Conservation (phyloP, 139 green algal species). For the Volvox africanus region DNA sequence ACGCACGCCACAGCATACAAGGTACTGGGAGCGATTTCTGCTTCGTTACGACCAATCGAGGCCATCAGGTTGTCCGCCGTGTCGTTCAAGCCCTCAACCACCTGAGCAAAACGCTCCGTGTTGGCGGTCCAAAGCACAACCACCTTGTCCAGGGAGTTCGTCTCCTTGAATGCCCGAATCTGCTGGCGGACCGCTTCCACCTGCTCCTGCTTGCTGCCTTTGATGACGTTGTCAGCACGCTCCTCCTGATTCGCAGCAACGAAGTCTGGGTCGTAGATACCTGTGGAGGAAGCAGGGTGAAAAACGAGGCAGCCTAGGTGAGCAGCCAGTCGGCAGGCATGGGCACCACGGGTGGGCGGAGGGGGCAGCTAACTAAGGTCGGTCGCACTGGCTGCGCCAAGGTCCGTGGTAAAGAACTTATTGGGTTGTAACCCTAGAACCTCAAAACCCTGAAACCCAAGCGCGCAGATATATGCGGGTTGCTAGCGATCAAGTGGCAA, state of each 20-base stretch:
- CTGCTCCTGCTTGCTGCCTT: slow-evolving; percentile 91
- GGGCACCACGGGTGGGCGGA: too few species aligned
- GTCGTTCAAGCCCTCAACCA: slow-evolving; percentile 95
- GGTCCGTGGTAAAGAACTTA: too few species aligned
- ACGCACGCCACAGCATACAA: slow-evolving; percentile 95
- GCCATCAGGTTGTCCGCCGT: slow-evolving; percentile 93
- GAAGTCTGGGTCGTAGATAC: slow-evolving; percentile 97
- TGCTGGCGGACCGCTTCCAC: slow-evolving; percentile 89
- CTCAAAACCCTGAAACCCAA: too few species aligned
- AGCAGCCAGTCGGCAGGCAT: too few species aligned
- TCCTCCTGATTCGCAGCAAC: slow-evolving; percentile 97
- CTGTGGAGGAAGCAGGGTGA: too few species aligned
- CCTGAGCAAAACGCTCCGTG: slow-evolving; percentile 96
- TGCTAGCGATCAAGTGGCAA: too few species aligned
- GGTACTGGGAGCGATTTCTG: slow-evolving; percentile 95
- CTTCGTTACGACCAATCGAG: slow-evolving; percentile 86
- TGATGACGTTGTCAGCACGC: slow-evolving; percentile 96
- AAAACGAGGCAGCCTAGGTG: too few species aligned
- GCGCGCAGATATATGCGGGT: too few species aligned
- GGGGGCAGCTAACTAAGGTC: too few species aligned
- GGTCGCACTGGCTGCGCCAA: too few species aligned
- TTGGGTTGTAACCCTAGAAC: too few species aligned
- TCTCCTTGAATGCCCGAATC: slow-evolving; percentile 91
- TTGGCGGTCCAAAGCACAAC: slow-evolving; percentile 99
- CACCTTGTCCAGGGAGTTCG: slow-evolving; percentile 71